Conservation (phyloP, 495 filamentous ascomycete genomes). For the Chaetomium cochliodes region DNA sequence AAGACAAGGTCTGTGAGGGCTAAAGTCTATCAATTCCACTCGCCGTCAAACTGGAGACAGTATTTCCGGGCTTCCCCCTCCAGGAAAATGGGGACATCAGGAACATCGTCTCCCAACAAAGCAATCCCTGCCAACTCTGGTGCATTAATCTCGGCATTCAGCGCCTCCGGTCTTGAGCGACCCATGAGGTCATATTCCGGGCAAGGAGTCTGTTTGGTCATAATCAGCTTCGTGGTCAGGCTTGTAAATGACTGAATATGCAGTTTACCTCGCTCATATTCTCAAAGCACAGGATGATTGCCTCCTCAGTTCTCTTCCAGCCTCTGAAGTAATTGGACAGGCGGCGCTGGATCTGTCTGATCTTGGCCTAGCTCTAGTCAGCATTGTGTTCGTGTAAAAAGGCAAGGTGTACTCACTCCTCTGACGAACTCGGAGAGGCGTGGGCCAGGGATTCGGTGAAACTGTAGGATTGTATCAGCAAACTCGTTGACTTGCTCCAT, state of each 20-base stretch:
- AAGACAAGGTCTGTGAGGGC: too few species aligned
- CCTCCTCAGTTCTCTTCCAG: constrained; percentile 7
- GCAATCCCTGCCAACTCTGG: constrained; percentile 13
- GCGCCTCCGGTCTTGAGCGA: background rate
- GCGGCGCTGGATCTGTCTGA: constrained; percentile 3
- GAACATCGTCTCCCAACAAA: constrained; percentile 3
- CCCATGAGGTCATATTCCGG: constrained; percentile 16
- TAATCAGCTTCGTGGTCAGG: background rate
- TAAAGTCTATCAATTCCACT: background rate
- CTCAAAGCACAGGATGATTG: background rate
- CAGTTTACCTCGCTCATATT: constrained; percentile 9
- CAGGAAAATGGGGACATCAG: constrained; percentile 1
- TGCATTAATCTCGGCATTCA: constrained; percentile 17
- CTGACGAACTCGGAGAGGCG: constrained; percentile 8
- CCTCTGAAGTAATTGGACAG: background rate
- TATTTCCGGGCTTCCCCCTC: background rate
- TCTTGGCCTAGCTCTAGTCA: background rate
- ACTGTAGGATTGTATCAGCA: background rate
- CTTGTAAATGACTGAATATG: background rate
- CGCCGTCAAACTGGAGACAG: constrained; percentile 7
- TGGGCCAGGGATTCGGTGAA: background rate
- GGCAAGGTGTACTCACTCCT: background rate
- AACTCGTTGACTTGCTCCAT: background rate
- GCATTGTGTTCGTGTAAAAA: background rate
- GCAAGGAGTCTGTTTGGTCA: constrained; percentile 5